A percentile compares a stretch with the other conserved stretches of the same genome.
These are phyloP conservation scores for Physcomitrellopsis africana DNA, from an alignment of 225 moss, liverwort and hornwort genomes.

Conservation along the genomic window DNA sequence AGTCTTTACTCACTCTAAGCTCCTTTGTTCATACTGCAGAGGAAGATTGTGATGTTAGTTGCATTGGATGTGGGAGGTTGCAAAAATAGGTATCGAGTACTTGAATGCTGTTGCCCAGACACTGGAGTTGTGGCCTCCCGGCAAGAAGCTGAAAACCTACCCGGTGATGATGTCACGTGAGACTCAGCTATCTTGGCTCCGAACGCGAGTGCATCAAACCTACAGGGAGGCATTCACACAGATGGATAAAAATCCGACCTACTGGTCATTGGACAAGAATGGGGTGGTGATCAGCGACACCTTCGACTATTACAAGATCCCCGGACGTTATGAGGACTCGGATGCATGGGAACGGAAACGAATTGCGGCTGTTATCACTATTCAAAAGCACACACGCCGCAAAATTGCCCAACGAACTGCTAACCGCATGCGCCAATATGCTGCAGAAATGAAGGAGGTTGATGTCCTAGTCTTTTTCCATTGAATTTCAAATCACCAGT, in stretches of 20 bases:
- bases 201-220: constrained; percentile 59
- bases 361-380: constrained; percentile 65
- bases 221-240: constrained; percentile 77
- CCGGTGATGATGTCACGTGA: constrained; percentile 62
- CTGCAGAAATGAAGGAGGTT: constrained; percentile 69
- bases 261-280: constrained; percentile 55
- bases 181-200: constrained; percentile 67
- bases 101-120: constrained; percentile 48
- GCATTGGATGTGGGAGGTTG: constrained; percentile 30
- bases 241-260: constrained; percentile 63
- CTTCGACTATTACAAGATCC: constrained; percentile 68
- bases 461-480: neutral
- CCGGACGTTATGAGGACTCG: constrained; percentile 80
- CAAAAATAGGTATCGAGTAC: constrained; percentile 39
- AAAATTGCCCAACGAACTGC: constrained; percentile 77
- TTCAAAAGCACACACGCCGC: constrained; percentile 77
- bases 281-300: constrained; percentile 61
- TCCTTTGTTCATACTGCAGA: neutral
- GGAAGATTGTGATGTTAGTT: constrained; percentile 22
- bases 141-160: constrained; percentile 32
- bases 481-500: neutral
- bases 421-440: constrained; percentile 66
- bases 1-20: neutral
- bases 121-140: constrained; percentile 48
- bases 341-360: constrained; percentile 76